Base-by-base conservation (phyloP, 148 eudicot species). In the Nyssa sinensis region DNA sequence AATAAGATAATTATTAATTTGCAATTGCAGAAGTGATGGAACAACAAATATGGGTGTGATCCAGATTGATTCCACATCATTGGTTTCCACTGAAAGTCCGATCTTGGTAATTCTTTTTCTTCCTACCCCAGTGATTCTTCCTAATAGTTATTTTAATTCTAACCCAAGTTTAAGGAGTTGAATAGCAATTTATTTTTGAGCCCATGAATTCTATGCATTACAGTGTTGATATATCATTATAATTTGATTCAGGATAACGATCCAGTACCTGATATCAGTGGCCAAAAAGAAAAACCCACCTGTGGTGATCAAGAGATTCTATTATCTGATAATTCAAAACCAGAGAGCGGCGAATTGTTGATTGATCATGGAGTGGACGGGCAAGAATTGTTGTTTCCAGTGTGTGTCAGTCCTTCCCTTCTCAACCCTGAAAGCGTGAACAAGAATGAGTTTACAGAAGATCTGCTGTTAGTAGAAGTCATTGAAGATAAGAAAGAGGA, bases 61-160 rank as follows among this genome's bases (percentile, higher is more conserved):
- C 75, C 67, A 39, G 58, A 29, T 30, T 64, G 76, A 73, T 64
- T 49, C 60, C 30, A 30, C 69, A 23, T 12, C 74, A 21, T 58
- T 25, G 55, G 51, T 30, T 66, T 25, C 41, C 35, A 19, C 27
- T 44, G 61, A 72, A 62, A 44, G 27, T 28, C 29, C 14, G 27
- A 62, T 41, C 17, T 44, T 10, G 67, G 75, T 72, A 72, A 29
- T 21, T 53, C 4, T 37, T 29, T 33, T 59, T 28, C 33, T n/a
- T 33, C 12, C 21, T n/a, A 58, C 0, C n/a, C 34, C 53, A 29
- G 1, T 72, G 25, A 49, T 49, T 49, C 57, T 49, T 49, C 44
- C 44, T n/a, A n/a, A n/a, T n/a, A n/a, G n/a, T n/a, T n/a, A 37
- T 3, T 37, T 9, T 37, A 37, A 37, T 9, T 37, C 9, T 37